These are phyloP conservation scores for Candida endomychidarum DNA, from an alignment of 805 yeast species.

Conservation along the genomic window DNA sequence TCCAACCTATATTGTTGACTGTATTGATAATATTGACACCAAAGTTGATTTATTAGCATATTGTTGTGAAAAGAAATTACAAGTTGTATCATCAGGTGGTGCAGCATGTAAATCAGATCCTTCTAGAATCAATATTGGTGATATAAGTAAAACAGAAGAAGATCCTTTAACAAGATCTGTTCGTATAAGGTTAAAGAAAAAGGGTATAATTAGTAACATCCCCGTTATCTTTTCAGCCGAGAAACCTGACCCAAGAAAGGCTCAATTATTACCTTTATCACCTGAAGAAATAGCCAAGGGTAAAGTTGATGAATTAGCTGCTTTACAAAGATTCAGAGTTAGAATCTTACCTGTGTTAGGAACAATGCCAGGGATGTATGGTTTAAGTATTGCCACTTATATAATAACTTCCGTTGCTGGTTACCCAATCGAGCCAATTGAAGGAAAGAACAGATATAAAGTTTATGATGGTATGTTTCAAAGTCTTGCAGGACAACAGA, in stretches of 20 bases:
- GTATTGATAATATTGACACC: conserved; percentile 97
- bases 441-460: conserved; percentile 84
- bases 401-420: conserved; percentile 78
- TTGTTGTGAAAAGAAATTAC: conserved; percentile 58
- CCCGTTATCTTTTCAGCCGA: conserved; percentile 92
- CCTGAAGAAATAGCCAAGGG: conserved; percentile 81
- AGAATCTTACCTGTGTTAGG: conserved; percentile 95
- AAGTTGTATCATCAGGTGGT: conserved; percentile 91
- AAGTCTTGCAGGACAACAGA: conserved; percentile 82
- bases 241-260: conserved; percentile 95
- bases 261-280: conserved; percentile 79
- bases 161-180: conserved; percentile 90
- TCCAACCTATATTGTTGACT: conserved; percentile 85
- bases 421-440: conserved; percentile 87
- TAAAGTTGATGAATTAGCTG: conserved; percentile 81
- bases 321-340: conserved; percentile 86
- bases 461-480: conserved; percentile 81
- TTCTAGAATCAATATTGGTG: conserved; percentile 84
- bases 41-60: conserved; percentile 84
- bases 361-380: conserved; percentile 96
- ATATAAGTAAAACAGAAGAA: conserved; percentile 85
- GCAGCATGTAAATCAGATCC: conserved; percentile 98
- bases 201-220: conserved; percentile 73
- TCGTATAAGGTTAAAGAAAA: conserved; percentile 75
- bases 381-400: conserved; percentile 84